Evolutionary conservation across 768 basidiomycete species (phyloP), one percentile per base, ranked within the genome.

Genomic region (Trametes coccinea): DNA sequence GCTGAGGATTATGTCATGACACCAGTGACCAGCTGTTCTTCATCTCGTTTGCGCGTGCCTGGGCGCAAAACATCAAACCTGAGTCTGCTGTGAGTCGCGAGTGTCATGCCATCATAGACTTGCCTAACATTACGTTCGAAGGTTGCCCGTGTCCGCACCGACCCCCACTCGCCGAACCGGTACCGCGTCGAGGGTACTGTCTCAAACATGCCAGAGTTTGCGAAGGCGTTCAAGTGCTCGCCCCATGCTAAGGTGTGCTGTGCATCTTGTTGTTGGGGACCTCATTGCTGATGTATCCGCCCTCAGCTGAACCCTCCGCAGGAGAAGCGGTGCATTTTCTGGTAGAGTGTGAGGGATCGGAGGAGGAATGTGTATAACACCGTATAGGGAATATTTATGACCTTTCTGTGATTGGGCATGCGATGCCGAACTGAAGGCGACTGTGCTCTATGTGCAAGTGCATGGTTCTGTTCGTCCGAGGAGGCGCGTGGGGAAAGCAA

Each of bases 11-110:
- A n/a, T n/a, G n/a, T n/a, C n/a, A n/a, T n/a, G n/a, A n/a, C n/a
- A n/a, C n/a, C n/a, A 91, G 90, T 60, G 95, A 97, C 43, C 95
- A 98, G 77, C 75, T 98, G 31, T 98, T 98, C 78, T 98, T 97
- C 79, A 85, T 98, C 57, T 84, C 92, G 2, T 95, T 92, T 69
- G 95, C 85, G 13, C 84, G 90, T 30, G 85, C 90, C n/a, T 96
- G 93, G 93, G 92, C 88, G 0, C 82, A 85, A 69, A 86, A 85
- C 67, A 90, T 88, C 74, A 92, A 89, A 64, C 83, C 91, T 29
- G 88, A 85, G 46, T 84, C 89, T 30, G 89, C 89, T 29, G 89
- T 91, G 66, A 64, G 84, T 78, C 5, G 31, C 40, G 27, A 39
- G 13, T 27, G 14, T 5, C 11, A 1, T 37, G 34, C 34, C 14